Evolutionary conservation across 768 basidiomycete species (phyloP), one percentile per base, ranked within the genome.

Genomic region (Lactarius sanguifluus): DNA sequence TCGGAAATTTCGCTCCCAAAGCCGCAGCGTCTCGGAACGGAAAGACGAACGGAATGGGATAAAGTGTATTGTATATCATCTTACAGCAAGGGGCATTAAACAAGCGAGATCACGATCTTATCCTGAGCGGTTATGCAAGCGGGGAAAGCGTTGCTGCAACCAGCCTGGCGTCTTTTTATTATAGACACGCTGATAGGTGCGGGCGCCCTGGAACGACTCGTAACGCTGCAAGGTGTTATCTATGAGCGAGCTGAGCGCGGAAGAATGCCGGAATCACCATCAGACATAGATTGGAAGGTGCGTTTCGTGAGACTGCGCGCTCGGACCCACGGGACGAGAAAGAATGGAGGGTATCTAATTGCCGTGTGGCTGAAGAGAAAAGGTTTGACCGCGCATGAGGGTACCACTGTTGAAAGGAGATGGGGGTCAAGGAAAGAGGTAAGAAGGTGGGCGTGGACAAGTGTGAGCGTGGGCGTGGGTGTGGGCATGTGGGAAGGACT

Each of bases 261-360:
- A 28, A 28, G n/a, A 23, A 60, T 43, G 64, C 58, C 50, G 52
- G 28, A 45, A 55, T 43, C 13, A 5, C 10, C n/a, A 43, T 34
- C 40, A 43, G 40, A 36, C 23, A 20, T 6, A 58, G 45, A 47
- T 34, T 43, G 18, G 28, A 28, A 45, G 40, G n/a, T 13, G 45
- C 13, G 34, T 43, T 62, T 38, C 54, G 36, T 18, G 20, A 15
- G 56, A 43, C 30, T 18, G 20, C 15, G 10, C 16, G 43, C 54
- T 64, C 64, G 59, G 64, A 60, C 64, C n/a, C 55, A 52, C 52
- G 50, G 64, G 5, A 36, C 50, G 58, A 64, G 56, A 32, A 45
- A 20, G 10, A 16, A 25, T 25, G 30, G 43, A 45, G 3, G 10
- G n/a, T 18, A n/a, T 12, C 23, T 25, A 32, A 32, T 32, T 25